Evolutionary conservation across 306 rosid species (phyloP).

Genomic region (Mucuna pruriens): DNA sequence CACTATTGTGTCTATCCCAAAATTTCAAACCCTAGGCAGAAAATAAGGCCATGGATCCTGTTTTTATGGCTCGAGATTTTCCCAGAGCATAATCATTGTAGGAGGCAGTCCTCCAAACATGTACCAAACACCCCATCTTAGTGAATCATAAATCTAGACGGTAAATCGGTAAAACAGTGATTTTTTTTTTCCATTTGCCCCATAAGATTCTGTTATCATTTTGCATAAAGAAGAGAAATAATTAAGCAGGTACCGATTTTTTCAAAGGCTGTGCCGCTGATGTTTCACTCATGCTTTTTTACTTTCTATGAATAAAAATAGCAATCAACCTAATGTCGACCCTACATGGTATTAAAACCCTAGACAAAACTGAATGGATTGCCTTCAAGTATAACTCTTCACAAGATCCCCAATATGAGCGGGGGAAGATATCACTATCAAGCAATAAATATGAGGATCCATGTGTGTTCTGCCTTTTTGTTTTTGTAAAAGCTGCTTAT

Average conservation of each 20-base stretch:
- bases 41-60: conserved; percentile 47
- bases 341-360: conserved; percentile 19
- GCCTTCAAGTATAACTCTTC: neutral
- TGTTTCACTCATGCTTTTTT: neutral
- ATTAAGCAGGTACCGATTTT: neutral
- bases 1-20: conserved; percentile 16
- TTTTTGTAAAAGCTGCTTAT: conserved; percentile 48
- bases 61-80: conserved; percentile 27
- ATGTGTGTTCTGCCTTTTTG: conserved; percentile 46
- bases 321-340: conserved; percentile 35
- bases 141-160: conserved; percentile 16
- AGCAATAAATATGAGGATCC: conserved; percentile 62
- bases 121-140: conserved; percentile 40
- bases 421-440: conserved; percentile 49
- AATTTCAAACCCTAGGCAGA: conserved; percentile 45
- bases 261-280: conserved; percentile 52
- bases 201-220: conserved; percentile 24
- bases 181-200: neutral
- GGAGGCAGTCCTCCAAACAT: conserved; percentile 34
- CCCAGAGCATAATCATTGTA: conserved; percentile 63
- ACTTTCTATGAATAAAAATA: conserved; percentile 14
- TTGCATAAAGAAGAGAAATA: neutral
- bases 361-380: conserved; percentile 16
- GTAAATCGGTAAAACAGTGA: conserved; percentile 21
- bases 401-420: neutral